phyloP scores from a whole-genome alignment of 169 alveolate species.

The Plasmodium sp. region DNA sequence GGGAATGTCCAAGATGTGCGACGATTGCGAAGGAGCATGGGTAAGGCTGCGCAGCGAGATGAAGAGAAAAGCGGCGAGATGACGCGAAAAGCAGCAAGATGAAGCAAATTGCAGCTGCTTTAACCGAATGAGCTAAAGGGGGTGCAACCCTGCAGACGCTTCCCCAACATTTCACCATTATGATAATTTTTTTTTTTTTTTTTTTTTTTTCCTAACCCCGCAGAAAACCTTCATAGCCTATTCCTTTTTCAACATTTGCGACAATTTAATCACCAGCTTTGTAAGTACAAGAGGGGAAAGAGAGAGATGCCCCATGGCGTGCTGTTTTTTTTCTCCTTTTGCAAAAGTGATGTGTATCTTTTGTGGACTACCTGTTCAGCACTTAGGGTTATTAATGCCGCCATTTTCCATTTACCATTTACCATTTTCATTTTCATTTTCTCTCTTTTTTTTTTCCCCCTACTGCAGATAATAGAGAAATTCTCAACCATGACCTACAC shows the following conservation, averaged over 20 bases:
- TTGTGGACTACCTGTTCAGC: neutral
- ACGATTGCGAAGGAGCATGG: constrained; percentile 70
- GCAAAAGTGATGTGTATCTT: neutral
- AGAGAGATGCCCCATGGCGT: neutral
- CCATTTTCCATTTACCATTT: neutral
- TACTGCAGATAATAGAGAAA: constrained; percentile 31
- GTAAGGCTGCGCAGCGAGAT: neutral
- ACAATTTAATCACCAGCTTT: constrained; percentile 45
- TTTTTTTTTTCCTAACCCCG: constrained; percentile 3
- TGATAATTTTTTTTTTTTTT: neutral
- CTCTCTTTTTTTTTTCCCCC: neutral
- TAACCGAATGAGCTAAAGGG: neutral
- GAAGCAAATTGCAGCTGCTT: neutral
- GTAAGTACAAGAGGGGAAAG: constrained; percentile 10
- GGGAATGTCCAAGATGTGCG: constrained; percentile 69
- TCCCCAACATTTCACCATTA: neutral
- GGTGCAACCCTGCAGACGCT: neutral
- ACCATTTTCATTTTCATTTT: neutral
- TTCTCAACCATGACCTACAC: constrained; percentile 71
- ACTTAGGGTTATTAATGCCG: neutral
- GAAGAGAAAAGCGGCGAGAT: neutral
- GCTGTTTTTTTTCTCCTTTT: neutral
- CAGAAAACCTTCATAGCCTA: constrained; percentile 47
- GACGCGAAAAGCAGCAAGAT: neutral
- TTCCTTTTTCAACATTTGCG: constrained; percentile 69